Evolutionary conservation across 2,329 filamentous ascomycete genomes (phyloP).

Genomic region (Ophiostoma perfectum): DNA sequence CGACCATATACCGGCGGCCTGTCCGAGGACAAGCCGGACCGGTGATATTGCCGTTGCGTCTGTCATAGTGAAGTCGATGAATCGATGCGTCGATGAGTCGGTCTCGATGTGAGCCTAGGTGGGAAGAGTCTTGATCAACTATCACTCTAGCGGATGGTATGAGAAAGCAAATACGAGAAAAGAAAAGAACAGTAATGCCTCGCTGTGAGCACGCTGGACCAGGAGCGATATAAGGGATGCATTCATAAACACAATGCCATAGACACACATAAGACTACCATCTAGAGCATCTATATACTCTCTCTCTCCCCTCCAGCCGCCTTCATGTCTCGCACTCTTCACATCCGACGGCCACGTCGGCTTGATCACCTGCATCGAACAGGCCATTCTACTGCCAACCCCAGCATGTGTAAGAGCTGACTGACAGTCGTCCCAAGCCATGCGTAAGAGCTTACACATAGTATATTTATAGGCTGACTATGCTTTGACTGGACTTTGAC

Average conservation of each 20-base stretch:
- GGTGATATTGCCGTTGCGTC: conserved; percentile 26
- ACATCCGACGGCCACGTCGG: conserved; percentile 7
- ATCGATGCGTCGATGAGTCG: neutral
- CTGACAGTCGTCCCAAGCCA: too few relatives aligned
- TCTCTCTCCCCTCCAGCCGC: neutral
- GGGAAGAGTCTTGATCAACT: neutral
- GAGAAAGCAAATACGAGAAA: neutral
- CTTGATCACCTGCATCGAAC: conserved; percentile 9
- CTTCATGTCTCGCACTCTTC: neutral
- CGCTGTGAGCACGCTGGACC: neutral
- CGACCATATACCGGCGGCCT: conserved; percentile 27
- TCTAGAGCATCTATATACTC: too few relatives aligned
- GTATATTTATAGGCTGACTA: too few relatives aligned
- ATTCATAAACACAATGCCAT: neutral
- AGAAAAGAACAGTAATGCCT: neutral
- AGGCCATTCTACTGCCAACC: neutral
- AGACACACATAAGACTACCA: neutral
- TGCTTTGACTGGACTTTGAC: too few relatives aligned
- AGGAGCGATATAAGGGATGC: neutral
- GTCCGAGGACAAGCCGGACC: conserved; percentile 27
- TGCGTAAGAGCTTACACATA: conserved; percentile 2
- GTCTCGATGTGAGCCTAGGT: neutral
- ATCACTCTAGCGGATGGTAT: too few relatives aligned
- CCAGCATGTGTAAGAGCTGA: neutral
- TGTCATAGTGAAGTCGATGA: neutral